Base-by-base conservation (phyloP, 768 basidiomycete genomes). In the Termitomyces sp. region DNA sequence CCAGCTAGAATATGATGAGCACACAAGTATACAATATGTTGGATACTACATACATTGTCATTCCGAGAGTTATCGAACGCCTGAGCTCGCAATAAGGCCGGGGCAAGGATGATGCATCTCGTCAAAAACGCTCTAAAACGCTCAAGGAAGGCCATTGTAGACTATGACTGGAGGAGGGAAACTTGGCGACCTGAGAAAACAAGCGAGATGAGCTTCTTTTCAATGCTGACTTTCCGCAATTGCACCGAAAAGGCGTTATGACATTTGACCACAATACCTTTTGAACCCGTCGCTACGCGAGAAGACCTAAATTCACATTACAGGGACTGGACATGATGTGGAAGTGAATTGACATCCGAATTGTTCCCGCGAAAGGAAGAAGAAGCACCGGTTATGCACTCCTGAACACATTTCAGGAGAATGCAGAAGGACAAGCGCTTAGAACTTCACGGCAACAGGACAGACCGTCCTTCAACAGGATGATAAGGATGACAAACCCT, bases 1-100 rank as follows among this genome's bases (percentile, higher is more conserved):
- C 84, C 47, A 84, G 75, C 84, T 85, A 28, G 10, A 37, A 40
- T 50, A 30, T 11, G 42, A 54, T 55, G 19, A 55, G 46, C 35
- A 5, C n/a, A 28, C 38, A 43, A 10, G 23, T 12, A 42, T 17
- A 58, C 40, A 17, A 8, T 26, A n/a, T 30, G 8, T 17, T 17
- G 33, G 33, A 41, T 17, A 50, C 1, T 10, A 63, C 69, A 41
- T 62, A 76, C 74, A 50, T 77, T 77, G 43, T 75, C 73, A 37
- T 66, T 69, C 35, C 71, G 60, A 12, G 68, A 65, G 46, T 63
- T 69, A 58, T 74, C 72, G 57, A 66, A 74, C 3, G 65, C 73
- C 28, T 15, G 33, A 17, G 58, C 59, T 30, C 49, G 54, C 48
- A 59, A 44, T 28, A 56, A 4, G 51, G 30, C 23, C 11, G 53